A percentile compares a stretch with the other conserved stretches of the same genome.
phyloP scores from a whole-genome alignment of 352 stramenopile species.

The Globisporangium lucens region DNA sequence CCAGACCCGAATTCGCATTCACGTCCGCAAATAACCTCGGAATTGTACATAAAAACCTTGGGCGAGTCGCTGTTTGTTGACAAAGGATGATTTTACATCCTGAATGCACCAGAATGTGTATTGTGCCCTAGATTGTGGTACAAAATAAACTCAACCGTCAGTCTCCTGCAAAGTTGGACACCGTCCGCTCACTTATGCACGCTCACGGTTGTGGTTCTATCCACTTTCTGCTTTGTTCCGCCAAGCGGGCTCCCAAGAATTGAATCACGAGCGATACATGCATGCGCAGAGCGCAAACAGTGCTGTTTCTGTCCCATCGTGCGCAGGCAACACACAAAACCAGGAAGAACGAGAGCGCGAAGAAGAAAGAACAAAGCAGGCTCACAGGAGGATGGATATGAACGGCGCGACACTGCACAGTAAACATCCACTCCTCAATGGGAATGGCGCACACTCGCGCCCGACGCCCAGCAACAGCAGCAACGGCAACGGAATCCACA shows the following conservation, averaged over 20 bases:
- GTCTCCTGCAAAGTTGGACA: too few relatives aligned
- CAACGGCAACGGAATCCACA: background rate
- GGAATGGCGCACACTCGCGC: slow-evolving; percentile 2
- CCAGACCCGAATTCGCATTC: background rate
- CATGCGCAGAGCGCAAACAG: background rate
- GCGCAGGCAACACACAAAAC: background rate
- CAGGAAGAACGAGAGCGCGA: slow-evolving; percentile 6
- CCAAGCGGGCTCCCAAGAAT: background rate
- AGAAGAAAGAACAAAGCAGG: background rate
- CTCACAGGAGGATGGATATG: background rate
- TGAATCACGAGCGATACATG: background rate
- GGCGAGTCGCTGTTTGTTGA: background rate
- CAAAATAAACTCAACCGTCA: too few relatives aligned
- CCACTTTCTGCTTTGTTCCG: background rate
- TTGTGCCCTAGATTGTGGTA: too few relatives aligned
- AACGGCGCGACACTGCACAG: slow-evolving; percentile 6
- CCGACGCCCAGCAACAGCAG: background rate
- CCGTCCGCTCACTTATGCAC: too few relatives aligned
- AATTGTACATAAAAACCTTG: background rate
- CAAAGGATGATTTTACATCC: too few relatives aligned
- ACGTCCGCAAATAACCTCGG: background rate
- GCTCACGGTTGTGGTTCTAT: too few relatives aligned
- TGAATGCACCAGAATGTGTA: too few relatives aligned
- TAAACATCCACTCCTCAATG: background rate
- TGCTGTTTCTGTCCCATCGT: slow-evolving; percentile 7